Conservation (phyloP, 2,329 filamentous ascomycete genomes). For the Aspergillus novofumigatus region DNA sequence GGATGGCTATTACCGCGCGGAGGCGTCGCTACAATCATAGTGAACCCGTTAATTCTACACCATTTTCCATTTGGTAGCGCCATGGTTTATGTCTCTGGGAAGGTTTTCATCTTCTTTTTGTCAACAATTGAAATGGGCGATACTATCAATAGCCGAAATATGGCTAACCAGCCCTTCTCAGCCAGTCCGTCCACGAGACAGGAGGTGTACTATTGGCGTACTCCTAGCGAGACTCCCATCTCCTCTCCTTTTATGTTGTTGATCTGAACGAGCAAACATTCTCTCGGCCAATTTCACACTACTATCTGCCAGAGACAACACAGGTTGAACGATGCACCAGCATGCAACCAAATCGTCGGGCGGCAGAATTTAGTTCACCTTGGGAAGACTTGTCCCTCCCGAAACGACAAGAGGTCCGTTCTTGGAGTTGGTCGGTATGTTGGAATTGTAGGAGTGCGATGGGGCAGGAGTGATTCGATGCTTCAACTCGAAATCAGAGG, state of each 20-base stretch:
- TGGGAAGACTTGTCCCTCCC: conserved; percentile 27
- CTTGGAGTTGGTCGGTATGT: conserved; percentile 18
- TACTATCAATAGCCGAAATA: background rate
- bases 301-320: conserved; percentile 9
- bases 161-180: background rate
- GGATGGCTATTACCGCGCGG: background rate
- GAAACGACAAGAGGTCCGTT: conserved; percentile 39
- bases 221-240: background rate
- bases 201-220: background rate
- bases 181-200: background rate
- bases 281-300: background rate
- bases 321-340: background rate
- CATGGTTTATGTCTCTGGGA: background rate
- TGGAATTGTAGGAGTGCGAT: conserved; percentile 20
- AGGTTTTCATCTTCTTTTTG: background rate
- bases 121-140: background rate
- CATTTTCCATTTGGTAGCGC: background rate
- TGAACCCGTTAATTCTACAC: background rate
- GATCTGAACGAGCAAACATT: background rate
- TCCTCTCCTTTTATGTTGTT: background rate
- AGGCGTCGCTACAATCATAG: background rate
- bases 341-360: background rate
- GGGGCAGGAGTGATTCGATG: conserved; percentile 23
- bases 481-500: conserved; percentile 39
- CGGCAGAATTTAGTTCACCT: conserved; percentile 19